These are phyloP conservation scores for Chiua virens DNA, from an alignment of 768 basidiomycete genomes.

Conservation along the genomic window DNA sequence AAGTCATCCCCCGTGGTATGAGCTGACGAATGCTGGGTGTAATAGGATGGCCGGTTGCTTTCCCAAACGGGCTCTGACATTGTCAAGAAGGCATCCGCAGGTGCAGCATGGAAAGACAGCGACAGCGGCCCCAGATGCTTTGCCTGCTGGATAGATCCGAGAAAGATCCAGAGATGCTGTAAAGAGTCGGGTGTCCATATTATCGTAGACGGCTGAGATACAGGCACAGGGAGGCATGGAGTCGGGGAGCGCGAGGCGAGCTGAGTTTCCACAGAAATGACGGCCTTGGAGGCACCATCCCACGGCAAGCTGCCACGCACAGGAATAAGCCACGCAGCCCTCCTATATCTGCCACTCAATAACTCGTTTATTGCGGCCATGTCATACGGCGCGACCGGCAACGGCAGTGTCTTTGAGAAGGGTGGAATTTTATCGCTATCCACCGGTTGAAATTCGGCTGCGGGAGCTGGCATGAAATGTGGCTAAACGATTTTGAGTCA, in stretches of 20 bases:
- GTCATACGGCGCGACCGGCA: conserved; percentile 36
- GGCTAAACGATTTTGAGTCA: conserved; percentile 21
- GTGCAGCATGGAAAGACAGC: conserved; percentile 45
- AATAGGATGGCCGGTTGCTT: conserved; percentile 24
- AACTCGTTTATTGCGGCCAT: conserved; percentile 32
- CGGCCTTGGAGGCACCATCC: conserved; percentile 43
- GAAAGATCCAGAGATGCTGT: conserved; percentile 49
- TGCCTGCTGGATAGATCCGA: conserved; percentile 39
- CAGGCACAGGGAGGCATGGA: conserved; percentile 17
- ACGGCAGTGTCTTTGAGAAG: conserved; percentile 38
- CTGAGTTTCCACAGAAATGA: conserved; percentile 34
- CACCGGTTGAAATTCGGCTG: conserved; percentile 12
- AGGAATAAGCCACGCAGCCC: conserved; percentile 59
- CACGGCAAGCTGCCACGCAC: conserved; percentile 54
- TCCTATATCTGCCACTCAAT: conserved; percentile 34
- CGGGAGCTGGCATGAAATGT: conserved; percentile 21
- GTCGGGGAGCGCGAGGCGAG: conserved; percentile 16
- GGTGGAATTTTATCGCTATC: conserved; percentile 24
- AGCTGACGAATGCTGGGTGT: conserved; percentile 14
- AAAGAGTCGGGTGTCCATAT: conserved; percentile 49
- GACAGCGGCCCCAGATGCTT: conserved; percentile 46
- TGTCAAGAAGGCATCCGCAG: conserved; percentile 9
- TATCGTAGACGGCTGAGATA: conserved; percentile 30
- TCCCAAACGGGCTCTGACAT: conserved; percentile 21
- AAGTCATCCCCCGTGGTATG: conserved; percentile 8